Conservation (phyloP, 2,329 filamentous ascomycete genomes). For the Sporothrix variecibatus region DNA sequence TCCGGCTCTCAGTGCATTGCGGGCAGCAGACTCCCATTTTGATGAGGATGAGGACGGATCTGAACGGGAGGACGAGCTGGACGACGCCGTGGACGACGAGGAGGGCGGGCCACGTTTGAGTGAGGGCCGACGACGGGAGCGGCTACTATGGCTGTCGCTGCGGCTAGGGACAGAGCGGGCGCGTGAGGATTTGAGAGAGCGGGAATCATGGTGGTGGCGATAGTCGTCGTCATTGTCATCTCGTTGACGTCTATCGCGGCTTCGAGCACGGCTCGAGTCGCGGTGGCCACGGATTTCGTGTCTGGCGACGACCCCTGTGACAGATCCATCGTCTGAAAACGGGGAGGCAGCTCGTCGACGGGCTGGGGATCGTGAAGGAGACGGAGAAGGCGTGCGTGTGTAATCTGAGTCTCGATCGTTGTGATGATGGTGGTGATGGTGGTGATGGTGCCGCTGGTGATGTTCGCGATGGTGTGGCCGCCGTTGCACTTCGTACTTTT, state of each 20-base stretch:
- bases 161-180: neutral
- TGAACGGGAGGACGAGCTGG: neutral
- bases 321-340: neutral
- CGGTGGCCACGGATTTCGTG: neutral
- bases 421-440: neutral
- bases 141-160: neutral
- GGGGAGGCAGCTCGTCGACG: neutral
- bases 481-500: neutral
- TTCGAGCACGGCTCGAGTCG: neutral
- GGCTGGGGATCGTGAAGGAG: neutral
- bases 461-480: neutral
- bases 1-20: constrained; percentile 35
- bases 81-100: neutral
- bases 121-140: neutral
- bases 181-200: neutral
- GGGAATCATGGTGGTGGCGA: neutral
- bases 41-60: neutral
- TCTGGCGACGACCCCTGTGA: neutral
- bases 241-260: neutral
- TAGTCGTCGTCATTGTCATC: neutral
- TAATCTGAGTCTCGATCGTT: neutral
- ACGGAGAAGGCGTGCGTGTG: neutral
- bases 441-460: neutral
- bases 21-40: constrained; percentile 30
- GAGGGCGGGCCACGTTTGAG: neutral